A percentile compares a stretch with the other conserved stretches of the same genome.
Conservation (phyloP, 1,284 basidiomycete genomes). For the Ganoderma resinaceum region DNA sequence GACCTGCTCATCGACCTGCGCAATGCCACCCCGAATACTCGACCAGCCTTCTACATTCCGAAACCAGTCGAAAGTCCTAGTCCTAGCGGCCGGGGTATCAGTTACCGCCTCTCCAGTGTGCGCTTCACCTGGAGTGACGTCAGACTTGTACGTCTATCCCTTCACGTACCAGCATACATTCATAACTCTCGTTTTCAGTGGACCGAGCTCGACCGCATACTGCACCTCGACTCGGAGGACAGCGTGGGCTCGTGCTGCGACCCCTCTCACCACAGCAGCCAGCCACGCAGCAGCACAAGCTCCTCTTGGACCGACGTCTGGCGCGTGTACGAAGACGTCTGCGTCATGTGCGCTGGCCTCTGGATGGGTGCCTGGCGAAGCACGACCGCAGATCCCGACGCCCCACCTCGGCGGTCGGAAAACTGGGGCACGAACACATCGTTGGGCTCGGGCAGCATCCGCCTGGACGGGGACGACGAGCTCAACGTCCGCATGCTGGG, state of each 20-base stretch:
- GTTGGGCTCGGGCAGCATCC: slow-evolving; percentile 40
- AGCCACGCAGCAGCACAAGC: slow-evolving; percentile 41
- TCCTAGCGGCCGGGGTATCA: slow-evolving; percentile 47
- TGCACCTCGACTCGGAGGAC: slow-evolving; percentile 55
- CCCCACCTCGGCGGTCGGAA: slow-evolving; percentile 41
- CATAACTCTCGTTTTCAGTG: slow-evolving; percentile 50
- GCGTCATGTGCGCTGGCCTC: slow-evolving; percentile 76
- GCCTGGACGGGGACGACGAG: slow-evolving; percentile 67
- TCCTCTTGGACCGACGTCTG: slow-evolving; percentile 74
- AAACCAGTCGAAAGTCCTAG: slow-evolving; percentile 50
- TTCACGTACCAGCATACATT: background rate
- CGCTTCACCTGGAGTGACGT: slow-evolving; percentile 84
- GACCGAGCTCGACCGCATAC: slow-evolving; percentile 74
- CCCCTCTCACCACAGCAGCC: slow-evolving; percentile 25
- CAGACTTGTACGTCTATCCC: slow-evolving; percentile 57
- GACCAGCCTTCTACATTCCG: slow-evolving; percentile 70
- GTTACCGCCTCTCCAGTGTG: slow-evolving; percentile 63
- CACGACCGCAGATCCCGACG: slow-evolving; percentile 48
- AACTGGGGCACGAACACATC: slow-evolving; percentile 52
- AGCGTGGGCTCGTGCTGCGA: slow-evolving; percentile 32
- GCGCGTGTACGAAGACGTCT: slow-evolving; percentile 83
- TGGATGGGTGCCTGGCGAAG: slow-evolving; percentile 74
- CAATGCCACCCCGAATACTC: slow-evolving; percentile 62
- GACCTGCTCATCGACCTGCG: slow-evolving; percentile 81
- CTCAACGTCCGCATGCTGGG: slow-evolving; percentile 51